Evolutionary conservation across 2,329 filamentous ascomycete species (phyloP).

Genomic region (Botrytis porri): DNA sequence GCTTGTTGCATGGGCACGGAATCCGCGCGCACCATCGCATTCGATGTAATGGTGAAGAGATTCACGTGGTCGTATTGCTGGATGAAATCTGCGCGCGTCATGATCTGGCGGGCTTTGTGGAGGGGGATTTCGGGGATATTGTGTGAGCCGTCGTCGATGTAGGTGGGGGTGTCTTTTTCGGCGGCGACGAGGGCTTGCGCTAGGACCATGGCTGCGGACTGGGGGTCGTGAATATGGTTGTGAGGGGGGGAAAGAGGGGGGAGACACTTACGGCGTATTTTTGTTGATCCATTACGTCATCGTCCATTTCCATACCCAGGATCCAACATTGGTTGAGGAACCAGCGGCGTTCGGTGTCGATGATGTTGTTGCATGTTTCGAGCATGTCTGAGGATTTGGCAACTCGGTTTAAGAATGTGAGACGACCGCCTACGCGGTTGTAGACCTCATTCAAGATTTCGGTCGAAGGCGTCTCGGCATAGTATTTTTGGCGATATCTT

Average conservation of each 20-base stretch:
- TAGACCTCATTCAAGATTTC: slow-evolving; percentile 74
- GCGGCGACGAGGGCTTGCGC: slow-evolving; percentile 86
- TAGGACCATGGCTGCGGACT: slow-evolving; percentile 90
- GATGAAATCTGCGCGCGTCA: slow-evolving; percentile 95
- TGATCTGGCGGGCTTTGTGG: slow-evolving; percentile 82
- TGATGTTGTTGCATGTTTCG: slow-evolving; percentile 70
- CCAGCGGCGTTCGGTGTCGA: slow-evolving; percentile 71
- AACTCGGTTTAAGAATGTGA: slow-evolving; percentile 85
- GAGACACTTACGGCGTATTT: slow-evolving; percentile 75
- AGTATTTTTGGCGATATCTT: slow-evolving; percentile 79
- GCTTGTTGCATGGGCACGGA: slow-evolving; percentile 95
- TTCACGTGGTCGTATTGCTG: slow-evolving; percentile 89
- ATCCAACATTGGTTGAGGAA: slow-evolving; percentile 78
- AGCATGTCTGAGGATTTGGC: slow-evolving; percentile 85
- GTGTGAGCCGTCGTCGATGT: slow-evolving; percentile 26
- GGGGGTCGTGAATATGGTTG: slow-evolving; percentile 11
- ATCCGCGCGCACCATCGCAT: slow-evolving; percentile 84
- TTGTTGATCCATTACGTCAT: slow-evolving; percentile 97
- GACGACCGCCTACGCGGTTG: slow-evolving; percentile 77
- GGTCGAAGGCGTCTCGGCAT: slow-evolving; percentile 54
- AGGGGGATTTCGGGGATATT: slow-evolving; percentile 73
- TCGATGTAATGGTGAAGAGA: slow-evolving; percentile 88
- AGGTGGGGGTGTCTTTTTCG: slow-evolving; percentile 47
- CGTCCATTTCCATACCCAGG: slow-evolving; percentile 76
- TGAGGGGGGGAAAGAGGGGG: neutral